A percentile compares a stretch with the other conserved stretches of the same genome.
Conservation (phyloP, 495 filamentous ascomycete species). For the Pseudomonodictys pantanalensis region DNA sequence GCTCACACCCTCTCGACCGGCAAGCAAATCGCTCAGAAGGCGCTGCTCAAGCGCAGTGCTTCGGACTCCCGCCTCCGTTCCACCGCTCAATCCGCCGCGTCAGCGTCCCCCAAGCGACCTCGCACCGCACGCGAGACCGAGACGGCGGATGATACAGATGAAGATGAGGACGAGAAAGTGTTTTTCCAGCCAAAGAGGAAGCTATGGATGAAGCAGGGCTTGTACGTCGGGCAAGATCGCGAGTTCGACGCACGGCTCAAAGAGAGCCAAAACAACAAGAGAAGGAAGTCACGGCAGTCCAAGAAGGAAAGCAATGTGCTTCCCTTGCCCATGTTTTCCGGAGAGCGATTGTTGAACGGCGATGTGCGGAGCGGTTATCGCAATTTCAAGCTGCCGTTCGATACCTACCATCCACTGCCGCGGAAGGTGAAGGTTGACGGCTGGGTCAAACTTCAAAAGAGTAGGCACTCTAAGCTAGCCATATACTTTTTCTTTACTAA, state of each 20-base stretch:
- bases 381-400: conserved; percentile 85
- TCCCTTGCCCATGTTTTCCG: conserved; percentile 66
- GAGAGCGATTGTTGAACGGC: conserved; percentile 42
- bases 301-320: conserved; percentile 50
- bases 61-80: conserved; percentile 2
- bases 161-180: conserved; percentile 22
- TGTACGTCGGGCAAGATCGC: conserved; percentile 84
- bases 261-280: conserved; percentile 44
- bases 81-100: neutral
- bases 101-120: conserved; percentile 4
- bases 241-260: conserved; percentile 59
- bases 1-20: neutral
- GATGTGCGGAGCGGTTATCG: conserved; percentile 61
- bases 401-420: conserved; percentile 79
- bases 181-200: conserved; percentile 33
- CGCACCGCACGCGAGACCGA: conserved; percentile 2
- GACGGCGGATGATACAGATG: conserved; percentile 2
- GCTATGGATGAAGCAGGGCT: conserved; percentile 70
- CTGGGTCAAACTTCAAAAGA: conserved; percentile 86
- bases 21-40: neutral
- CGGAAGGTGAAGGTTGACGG: conserved; percentile 87
- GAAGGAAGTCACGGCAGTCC: conserved; percentile 33
- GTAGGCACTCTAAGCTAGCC: conserved; percentile 49
- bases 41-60: conserved; percentile 1
- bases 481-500: conserved; percentile 1